These are phyloP conservation scores for Kluyveromyces starmeri DNA, from an alignment of 805 yeast species.

Conservation along the genomic window DNA sequence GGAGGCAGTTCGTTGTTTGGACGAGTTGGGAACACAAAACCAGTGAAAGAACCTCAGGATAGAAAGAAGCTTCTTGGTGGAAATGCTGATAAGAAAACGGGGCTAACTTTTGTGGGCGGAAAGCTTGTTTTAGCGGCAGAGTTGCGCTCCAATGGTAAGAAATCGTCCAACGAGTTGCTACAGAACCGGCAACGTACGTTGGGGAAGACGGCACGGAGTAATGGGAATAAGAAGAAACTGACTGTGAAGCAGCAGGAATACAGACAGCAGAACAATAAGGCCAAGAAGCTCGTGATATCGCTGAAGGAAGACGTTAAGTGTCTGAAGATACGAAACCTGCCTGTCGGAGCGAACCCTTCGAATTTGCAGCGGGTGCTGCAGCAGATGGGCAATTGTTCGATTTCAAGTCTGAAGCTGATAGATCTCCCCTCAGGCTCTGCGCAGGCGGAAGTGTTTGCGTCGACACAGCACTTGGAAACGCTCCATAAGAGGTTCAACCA, in stretches of 20 bases:
- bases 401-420: slow-evolving; percentile 21
- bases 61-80: background rate
- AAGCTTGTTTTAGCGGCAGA: slow-evolving; percentile 21
- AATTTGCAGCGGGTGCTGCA: slow-evolving; percentile 18
- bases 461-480: slow-evolving; percentile 17
- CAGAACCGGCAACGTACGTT: slow-evolving; percentile 1
- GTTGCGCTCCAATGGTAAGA: slow-evolving; percentile 17
- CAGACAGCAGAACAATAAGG: background rate
- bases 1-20: slow-evolving; percentile 3
- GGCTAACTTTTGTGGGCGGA: slow-evolving; percentile 22
- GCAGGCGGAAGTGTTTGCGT: slow-evolving; percentile 31
- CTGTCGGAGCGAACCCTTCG: slow-evolving; percentile 22
- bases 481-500: slow-evolving; percentile 32
- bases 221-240: background rate
- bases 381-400: slow-evolving; percentile 13
- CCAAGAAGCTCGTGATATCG: slow-evolving; percentile 16
- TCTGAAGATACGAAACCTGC: slow-evolving; percentile 17
- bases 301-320: slow-evolving; percentile 14
- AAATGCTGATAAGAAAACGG: slow-evolving; percentile 5
- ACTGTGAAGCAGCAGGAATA: slow-evolving; percentile 1
- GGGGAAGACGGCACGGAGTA: background rate
- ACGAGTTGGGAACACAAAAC: slow-evolving; percentile 2
- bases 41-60: slow-evolving; percentile 3
- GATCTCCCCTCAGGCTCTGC: slow-evolving; percentile 34
- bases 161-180: too few relatives aligned